phyloP scores from a whole-genome alignment of 352 stramenopile genomes.

The Phytophthora ohioensis region DNA sequence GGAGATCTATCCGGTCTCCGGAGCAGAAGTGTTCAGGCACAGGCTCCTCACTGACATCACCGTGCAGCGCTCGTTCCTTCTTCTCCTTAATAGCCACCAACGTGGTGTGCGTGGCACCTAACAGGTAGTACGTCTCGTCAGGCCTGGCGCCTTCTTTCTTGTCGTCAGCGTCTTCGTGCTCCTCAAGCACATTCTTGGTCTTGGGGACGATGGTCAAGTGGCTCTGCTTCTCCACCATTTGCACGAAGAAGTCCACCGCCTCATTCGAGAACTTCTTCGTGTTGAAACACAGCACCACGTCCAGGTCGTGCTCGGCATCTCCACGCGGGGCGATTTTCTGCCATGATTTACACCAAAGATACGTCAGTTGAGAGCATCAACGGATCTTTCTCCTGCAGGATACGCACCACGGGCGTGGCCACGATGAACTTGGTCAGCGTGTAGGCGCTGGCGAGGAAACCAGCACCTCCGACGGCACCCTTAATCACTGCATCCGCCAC shows the following conservation, averaged over 20 bases:
- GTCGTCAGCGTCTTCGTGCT: conserved; percentile 32
- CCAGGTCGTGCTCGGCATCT: conserved; percentile 67
- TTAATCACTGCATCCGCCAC: conserved; percentile 72
- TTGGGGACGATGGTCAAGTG: conserved; percentile 63
- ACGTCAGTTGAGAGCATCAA: conserved; percentile 16
- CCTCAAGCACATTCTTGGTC: conserved; percentile 45
- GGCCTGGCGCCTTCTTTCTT: conserved; percentile 24
- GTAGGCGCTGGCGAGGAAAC: conserved; percentile 77
- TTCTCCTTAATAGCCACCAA: conserved; percentile 71
- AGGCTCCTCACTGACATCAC: conserved; percentile 51
- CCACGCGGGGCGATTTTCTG: conserved; percentile 66
- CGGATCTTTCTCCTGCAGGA: neutral
- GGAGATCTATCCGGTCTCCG: conserved; percentile 76
- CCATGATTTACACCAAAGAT: conserved; percentile 13
- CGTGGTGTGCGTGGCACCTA: conserved; percentile 58
- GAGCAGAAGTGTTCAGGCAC: conserved; percentile 64
- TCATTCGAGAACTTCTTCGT: conserved; percentile 57
- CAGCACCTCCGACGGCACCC: conserved; percentile 71
- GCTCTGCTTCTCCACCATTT: conserved; percentile 71
- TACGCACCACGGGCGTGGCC: conserved; percentile 69
- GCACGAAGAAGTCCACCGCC: conserved; percentile 74
- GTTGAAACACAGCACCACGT: conserved; percentile 81
- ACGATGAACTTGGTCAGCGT: conserved; percentile 87
- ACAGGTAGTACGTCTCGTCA: conserved; percentile 58
- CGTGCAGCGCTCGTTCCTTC: conserved; percentile 58